Evolutionary conservation across 2,329 filamentous ascomycete species (phyloP).

Genomic region (Aschersonia sp.): DNA sequence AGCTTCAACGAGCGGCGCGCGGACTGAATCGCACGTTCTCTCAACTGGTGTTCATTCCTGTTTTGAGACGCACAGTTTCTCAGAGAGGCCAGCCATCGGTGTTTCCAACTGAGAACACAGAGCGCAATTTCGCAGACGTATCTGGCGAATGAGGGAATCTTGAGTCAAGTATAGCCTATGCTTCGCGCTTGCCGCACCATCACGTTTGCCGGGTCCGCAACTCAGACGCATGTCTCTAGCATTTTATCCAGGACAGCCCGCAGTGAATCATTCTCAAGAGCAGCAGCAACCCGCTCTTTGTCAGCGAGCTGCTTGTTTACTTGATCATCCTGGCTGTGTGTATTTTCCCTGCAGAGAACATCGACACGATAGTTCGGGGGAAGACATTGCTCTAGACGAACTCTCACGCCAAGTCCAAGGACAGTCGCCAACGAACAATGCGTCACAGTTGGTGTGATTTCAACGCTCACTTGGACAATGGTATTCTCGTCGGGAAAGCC

Average conservation of each 20-base stretch:
- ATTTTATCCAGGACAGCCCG: slow-evolving; percentile 85
- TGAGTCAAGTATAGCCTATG: no score
- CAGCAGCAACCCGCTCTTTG: slow-evolving; percentile 91
- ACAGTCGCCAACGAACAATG: slow-evolving; percentile 95
- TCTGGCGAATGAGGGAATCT: no score
- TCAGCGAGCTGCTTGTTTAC: slow-evolving; percentile 95
- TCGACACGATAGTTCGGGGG: slow-evolving; percentile 87
- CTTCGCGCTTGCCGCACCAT: no score
- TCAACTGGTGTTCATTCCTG: no score
- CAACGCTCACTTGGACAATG: slow-evolving; percentile 62
- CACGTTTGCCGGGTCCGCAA: not conserved
- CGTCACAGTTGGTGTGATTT: slow-evolving; percentile 91
- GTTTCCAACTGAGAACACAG: no score
- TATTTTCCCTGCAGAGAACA: slow-evolving; percentile 87
- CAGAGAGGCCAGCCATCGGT: no score
- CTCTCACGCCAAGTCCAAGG: slow-evolving; percentile 83
- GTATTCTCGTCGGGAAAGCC: slow-evolving; percentile 31
- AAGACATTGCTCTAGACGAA: slow-evolving; percentile 78
- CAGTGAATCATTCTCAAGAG: slow-evolving; percentile 82
- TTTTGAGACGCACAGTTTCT: no score
- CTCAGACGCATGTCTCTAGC: slow-evolving; percentile 66
- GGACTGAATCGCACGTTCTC: no score
- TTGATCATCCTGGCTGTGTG: slow-evolving; percentile 88
- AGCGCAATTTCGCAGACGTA: no score
- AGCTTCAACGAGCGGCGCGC: no score